Base-by-base conservation (phyloP, 1,284 basidiomycete species). In the Omphalotus olearius region DNA sequence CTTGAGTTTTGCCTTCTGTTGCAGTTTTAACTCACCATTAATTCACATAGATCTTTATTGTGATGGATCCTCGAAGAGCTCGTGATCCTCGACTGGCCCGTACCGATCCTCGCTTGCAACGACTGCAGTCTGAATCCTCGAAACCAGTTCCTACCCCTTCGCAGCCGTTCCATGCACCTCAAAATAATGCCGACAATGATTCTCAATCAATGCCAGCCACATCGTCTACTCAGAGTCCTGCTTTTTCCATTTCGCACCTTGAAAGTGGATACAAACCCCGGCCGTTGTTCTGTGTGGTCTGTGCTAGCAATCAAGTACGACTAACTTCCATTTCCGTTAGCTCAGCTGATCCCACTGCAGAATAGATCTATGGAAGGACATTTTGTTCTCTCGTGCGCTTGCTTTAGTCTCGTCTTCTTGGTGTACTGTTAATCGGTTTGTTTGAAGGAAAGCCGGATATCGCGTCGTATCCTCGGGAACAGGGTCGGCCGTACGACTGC, bases 351-450 rank as follows among this genome's bases (percentile, higher is more conserved):
- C 50, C 40, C 33, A 43, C 68, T 51, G 10, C 55, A 99, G 91
- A 99, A 99, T 67, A 88, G 97, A 33, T 98, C 95, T 1, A 99
- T 99, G 97, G 96, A 98, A 68, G 97, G 93, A 0, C 97, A 99
- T 66, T 82, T 87, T 62, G 92, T 97, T 9, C 71, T 99, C 40
- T 73, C 87, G 89, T 95, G 61, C 20, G 54, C 30, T 14, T 13
- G 26, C 18, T 30, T 71, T n/a, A n/a, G 91, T 79, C 25, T 43
- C 39, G 38, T 49, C 35, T 45, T 39, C 35, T 17, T 13, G 30
- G 14, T 4, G 40, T 20, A 16, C 28, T 40, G 25, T 50, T 58
- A 53, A 60, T 48, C 35, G 17, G 39, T 38, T 14, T 35, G 49
- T 41, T 35, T 51, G 42, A 56, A 91, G 88, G 44, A 88, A 93